phyloP scores from a whole-genome alignment of 257 asterid species.

The Nicotiana attenuata region DNA sequence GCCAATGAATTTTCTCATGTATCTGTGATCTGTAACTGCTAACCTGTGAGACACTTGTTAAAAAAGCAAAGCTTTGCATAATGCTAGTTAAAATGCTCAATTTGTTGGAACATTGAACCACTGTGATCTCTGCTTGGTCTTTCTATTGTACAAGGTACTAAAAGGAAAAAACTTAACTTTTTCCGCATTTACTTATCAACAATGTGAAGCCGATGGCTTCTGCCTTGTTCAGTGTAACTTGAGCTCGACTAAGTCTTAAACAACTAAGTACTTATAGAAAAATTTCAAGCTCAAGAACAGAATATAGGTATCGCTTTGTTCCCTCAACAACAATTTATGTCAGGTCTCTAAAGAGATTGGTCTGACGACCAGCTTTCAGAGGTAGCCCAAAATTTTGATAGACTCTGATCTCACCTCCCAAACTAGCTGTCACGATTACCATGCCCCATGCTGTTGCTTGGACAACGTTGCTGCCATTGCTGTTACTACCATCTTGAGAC shows the following conservation, averaged over 20 bases:
- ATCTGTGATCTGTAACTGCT: not conserved
- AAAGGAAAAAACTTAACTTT: not conserved
- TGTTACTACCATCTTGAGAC: slow-evolving; percentile 26
- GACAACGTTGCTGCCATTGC: slow-evolving; percentile 42
- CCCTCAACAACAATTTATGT: slow-evolving; percentile 12
- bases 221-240: not conserved
- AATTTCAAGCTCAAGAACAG: not conserved
- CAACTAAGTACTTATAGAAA: not conserved
- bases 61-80: not conserved
- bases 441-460: slow-evolving; percentile 97
- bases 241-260: not conserved
- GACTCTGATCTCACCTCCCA: slow-evolving; percentile 78
- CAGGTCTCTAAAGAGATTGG: slow-evolving; percentile 32
- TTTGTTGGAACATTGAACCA: not conserved
- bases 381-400: slow-evolving; percentile 94
- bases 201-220: not conserved
- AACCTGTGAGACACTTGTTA: not conserved
- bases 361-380: slow-evolving; percentile 42
- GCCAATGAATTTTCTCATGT: not conserved
- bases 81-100: not conserved
- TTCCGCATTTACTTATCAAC: slow-evolving; percentile 2
- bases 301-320: not conserved
- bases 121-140: not conserved
- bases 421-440: slow-evolving; percentile 73
- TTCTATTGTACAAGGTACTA: not conserved